Base-by-base conservation (phyloP, 2,329 filamentous ascomycete species). In the Colletotrichum sublineola region DNA sequence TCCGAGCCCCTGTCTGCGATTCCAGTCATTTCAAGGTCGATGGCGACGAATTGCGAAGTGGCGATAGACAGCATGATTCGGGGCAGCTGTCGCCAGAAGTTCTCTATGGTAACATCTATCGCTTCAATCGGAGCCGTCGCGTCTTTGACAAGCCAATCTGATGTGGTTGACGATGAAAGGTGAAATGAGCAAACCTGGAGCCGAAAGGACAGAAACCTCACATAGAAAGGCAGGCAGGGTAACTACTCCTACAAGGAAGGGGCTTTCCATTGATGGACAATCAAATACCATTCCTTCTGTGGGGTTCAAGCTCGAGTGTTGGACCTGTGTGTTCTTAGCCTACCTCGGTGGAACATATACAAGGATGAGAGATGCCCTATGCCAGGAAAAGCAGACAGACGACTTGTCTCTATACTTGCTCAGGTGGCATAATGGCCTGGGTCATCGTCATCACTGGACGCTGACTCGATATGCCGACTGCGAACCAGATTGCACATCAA, bases 11-110 rank as follows among this genome's bases (percentile, higher is more conserved):
- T 50, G 56, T 40, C 73, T 12, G n/a, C 66, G 57, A n/a, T 68
- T 2, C 66, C 50, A 11, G 68, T 68, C 81, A 84, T 83, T 75
- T 84, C 82, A 48, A 83, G 60, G 61, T 84, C 82, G 5, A 84
- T 75, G 8, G 80, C 75, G 0, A 82, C 76, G 67, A 79, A 82
- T 0, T 78, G 73, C 0, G 81, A 78, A 12, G 74, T 68, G 8
- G 78, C 71, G 8, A 82, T 79, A 2, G 76, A 73, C 0, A 77
- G 42, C 1, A 84, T 66, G 5, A 84, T 75, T 2, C 7, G 20
- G 0, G 80, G 79, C 9, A 84, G 74, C 11, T 72, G 48, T 18
- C 52, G 42, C 68, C 68, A 74, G 53, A 77, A 77, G 46, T 75
- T 77, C 1, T 69, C n/a, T 29, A 57, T 58, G 15, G 55, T 73